A percentile compares a stretch with the other conserved stretches of the same genome.
These are phyloP conservation scores for Phytophthora cryptogea DNA, from an alignment of 352 stramenopile genomes.

Conservation along the genomic window DNA sequence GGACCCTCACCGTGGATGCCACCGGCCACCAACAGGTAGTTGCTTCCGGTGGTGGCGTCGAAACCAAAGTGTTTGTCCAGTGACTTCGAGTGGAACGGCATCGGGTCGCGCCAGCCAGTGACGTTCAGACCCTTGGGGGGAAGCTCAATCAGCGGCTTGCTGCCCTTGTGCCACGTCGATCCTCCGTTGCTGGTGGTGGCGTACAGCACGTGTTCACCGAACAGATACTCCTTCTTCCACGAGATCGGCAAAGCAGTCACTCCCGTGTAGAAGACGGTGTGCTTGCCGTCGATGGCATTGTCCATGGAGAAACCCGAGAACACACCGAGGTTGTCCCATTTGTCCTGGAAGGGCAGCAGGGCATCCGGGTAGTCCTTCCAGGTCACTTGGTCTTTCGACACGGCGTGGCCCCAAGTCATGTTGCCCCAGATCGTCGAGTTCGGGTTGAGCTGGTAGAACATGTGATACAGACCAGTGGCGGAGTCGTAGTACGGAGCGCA, in stretches of 20 bases:
- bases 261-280: slow-evolving; percentile 60
- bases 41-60: slow-evolving; percentile 31
- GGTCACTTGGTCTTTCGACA: slow-evolving; percentile 62
- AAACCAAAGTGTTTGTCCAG: slow-evolving; percentile 41
- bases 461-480: slow-evolving; percentile 60
- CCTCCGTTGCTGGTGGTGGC: slow-evolving; percentile 53
- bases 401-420: slow-evolving; percentile 69
- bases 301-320: slow-evolving; percentile 62
- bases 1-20: slow-evolving; percentile 52
- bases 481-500: slow-evolving; percentile 50
- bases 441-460: slow-evolving; percentile 74
- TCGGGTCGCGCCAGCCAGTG: slow-evolving; percentile 58
- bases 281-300: slow-evolving; percentile 54
- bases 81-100: slow-evolving; percentile 52
- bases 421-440: slow-evolving; percentile 54
- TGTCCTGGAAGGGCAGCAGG: slow-evolving; percentile 48
- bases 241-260: slow-evolving; percentile 48
- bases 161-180: slow-evolving; percentile 60
- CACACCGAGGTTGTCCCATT: slow-evolving; percentile 60
- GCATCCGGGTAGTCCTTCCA: slow-evolving; percentile 65
- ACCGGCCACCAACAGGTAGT: slow-evolving; percentile 59
- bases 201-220: slow-evolving; percentile 62
- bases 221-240: slow-evolving; percentile 52
- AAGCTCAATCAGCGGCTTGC: slow-evolving; percentile 43
- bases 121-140: slow-evolving; percentile 49